Evolutionary conservation across 306 rosid genomes (phyloP).

Genomic region (Ormosia emarginata): DNA sequence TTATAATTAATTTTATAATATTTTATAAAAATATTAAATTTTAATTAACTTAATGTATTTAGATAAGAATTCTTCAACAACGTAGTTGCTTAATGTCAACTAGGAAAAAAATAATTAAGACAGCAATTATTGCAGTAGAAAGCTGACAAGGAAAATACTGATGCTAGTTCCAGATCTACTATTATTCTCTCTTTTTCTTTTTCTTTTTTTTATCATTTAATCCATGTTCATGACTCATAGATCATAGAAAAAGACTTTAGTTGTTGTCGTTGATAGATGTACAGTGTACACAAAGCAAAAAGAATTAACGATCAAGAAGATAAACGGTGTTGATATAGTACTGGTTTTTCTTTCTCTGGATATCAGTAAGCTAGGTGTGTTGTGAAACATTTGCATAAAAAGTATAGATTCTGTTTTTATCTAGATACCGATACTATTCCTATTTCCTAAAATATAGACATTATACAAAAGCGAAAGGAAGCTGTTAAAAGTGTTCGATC

Average conservation of each 20-base stretch:
- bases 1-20: too few species aligned
- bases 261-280: not conserved
- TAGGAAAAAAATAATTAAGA: not conserved
- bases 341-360: not conserved
- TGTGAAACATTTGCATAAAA: not conserved
- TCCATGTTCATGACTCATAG: too few species aligned
- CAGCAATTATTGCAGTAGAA: not conserved
- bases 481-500: not conserved
- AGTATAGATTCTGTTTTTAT: not conserved
- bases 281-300: not conserved
- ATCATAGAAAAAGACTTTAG: too few species aligned
- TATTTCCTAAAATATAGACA: not conserved
- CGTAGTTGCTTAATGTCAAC: not conserved
- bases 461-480: not conserved
- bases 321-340: not conserved
- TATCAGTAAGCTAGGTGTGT: not conserved
- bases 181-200: not conserved
- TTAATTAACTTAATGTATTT: too few species aligned
- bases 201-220: not conserved
- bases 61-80: too few species aligned
- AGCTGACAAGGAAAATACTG: not conserved
- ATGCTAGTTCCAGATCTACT: constrained; percentile 3
- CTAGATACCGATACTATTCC: not conserved
- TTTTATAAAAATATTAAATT: too few species aligned
- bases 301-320: not conserved